phyloP scores from a whole-genome alignment of 495 filamentous ascomycete genomes.

The Evernia prunastri region DNA sequence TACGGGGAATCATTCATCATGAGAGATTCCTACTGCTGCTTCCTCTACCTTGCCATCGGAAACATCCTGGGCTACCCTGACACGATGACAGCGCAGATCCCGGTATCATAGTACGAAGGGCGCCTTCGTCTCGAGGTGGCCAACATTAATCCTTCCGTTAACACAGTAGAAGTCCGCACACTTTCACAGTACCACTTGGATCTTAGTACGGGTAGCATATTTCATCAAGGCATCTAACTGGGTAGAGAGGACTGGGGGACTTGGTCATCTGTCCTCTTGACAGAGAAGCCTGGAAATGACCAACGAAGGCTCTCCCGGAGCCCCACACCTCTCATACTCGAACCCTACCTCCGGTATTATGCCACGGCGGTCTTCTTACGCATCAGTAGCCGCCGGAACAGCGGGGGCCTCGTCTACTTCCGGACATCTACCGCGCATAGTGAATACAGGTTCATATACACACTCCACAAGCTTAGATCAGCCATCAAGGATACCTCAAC shows the following conservation, averaged over 20 bases:
- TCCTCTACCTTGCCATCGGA: not conserved
- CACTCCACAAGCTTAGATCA: slow-evolving; percentile 33
- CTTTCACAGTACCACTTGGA: not conserved
- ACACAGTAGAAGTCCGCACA: slow-evolving; percentile 4
- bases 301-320: slow-evolving; percentile 44
- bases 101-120: slow-evolving; percentile 18
- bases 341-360: slow-evolving; percentile 38
- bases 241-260: not conserved
- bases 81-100: slow-evolving; percentile 16
- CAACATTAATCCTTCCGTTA: not conserved
- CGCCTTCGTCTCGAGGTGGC: slow-evolving; percentile 14
- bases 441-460: slow-evolving; percentile 46
- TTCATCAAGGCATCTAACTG: not conserved
- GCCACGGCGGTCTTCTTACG: slow-evolving; percentile 62
- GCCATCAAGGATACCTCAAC: slow-evolving; percentile 29
- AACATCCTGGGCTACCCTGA: not conserved
- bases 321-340: slow-evolving; percentile 37
- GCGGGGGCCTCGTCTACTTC: slow-evolving; percentile 34
- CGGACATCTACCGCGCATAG: slow-evolving; percentile 45
- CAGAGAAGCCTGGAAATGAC: slow-evolving; percentile 32
- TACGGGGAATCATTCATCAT: slow-evolving; percentile 15
- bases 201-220: slow-evolving; percentile 1
- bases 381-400: slow-evolving; percentile 70
- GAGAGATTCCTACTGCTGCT: slow-evolving; percentile 1
- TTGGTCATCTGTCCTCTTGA: slow-evolving; percentile 2